Base-by-base conservation (phyloP, 2,329 filamentous ascomycete species). In the Aspergillus luchuensis region DNA sequence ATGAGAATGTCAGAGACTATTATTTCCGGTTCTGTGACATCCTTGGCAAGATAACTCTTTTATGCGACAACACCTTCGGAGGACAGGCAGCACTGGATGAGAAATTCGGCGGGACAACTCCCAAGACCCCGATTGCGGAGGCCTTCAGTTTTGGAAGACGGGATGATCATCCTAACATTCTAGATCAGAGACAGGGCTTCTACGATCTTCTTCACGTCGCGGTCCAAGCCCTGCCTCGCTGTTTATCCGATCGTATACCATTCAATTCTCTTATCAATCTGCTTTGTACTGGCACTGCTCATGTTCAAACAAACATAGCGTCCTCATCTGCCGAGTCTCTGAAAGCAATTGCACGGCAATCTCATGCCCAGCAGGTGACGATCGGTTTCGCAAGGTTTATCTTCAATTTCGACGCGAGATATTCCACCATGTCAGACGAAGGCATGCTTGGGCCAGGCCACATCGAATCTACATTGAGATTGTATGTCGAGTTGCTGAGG, bases 361-460 rank as follows among this genome's bases (percentile, higher is more conserved):
- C 90, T 7, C 91, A 97, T 76, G 93, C 95, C 0, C 92, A 99
- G 68, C 91, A 95, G 74, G 95, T 99, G 3, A 97, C 93, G 0
- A 97, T 96, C 77, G 94, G 95, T 0, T 99, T 99, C 77, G 91
- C 95, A 39, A 85, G 93, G 25, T 99, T 98, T 77, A 99, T 99
- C 56, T 99, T 99, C 80, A 97, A 95, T 68, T 99, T 98, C 74
- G 96, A 99, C 74, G 93, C 96, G 67, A 88, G 93, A 23, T 99
- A 99, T 75, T 92, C 94, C 1, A 98, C 95, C 33, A 97, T 98
- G 88, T 97, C 93, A 8, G 95, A 99, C 71, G 95, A 96, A 33
- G 95, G 95, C 2, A 95, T 99, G 89, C 87, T 99, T 23, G 95
- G 94, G 0, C 89, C 91, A 36, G 91, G 89, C 4, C 95, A 99